These are phyloP conservation scores for Karstenula rhodostoma DNA, from an alignment of 2,329 filamentous ascomycete genomes.

Conservation along the genomic window DNA sequence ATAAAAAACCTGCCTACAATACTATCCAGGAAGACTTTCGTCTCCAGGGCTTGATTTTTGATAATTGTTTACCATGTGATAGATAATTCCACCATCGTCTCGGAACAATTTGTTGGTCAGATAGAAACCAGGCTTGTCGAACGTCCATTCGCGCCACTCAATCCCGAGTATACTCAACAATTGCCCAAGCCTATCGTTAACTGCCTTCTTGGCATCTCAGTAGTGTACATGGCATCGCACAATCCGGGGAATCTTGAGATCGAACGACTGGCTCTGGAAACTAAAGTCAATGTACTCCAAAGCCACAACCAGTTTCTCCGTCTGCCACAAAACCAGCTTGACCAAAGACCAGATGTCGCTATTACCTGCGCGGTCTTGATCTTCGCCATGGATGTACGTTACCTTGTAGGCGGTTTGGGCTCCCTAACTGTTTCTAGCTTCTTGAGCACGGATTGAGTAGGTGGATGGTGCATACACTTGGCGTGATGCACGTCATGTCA, in stretches of 20 bases:
- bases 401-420: background rate
- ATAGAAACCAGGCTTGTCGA: conserved; percentile 18
- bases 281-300: conserved; percentile 30
- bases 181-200: conserved; percentile 29
- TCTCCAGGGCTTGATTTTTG: background rate
- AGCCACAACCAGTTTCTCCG: conserved; percentile 25
- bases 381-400: conserved; percentile 36
- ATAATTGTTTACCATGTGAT: background rate
- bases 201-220: conserved; percentile 31
- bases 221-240: conserved; percentile 31
- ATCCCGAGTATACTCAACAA: conserved; percentile 18
- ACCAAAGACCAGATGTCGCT: conserved; percentile 25
- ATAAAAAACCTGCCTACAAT: background rate
- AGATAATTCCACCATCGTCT: conserved; percentile 30
- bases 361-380: conserved; percentile 25
- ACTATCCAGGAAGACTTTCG: background rate
- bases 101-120: conserved; percentile 15
- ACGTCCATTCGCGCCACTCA: conserved; percentile 22
- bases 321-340: conserved; percentile 20
- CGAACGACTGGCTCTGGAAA: conserved; percentile 30
- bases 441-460: conserved; percentile 29
- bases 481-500: conserved; percentile 25
- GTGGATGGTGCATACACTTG: conserved; percentile 31
- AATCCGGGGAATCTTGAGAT: conserved; percentile 23
- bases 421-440: conserved; percentile 16